Evolutionary conservation across 257 asterid genomes (phyloP), one percentile per base, ranked within the genome.

Genomic region (Przewalskia tangutica): DNA sequence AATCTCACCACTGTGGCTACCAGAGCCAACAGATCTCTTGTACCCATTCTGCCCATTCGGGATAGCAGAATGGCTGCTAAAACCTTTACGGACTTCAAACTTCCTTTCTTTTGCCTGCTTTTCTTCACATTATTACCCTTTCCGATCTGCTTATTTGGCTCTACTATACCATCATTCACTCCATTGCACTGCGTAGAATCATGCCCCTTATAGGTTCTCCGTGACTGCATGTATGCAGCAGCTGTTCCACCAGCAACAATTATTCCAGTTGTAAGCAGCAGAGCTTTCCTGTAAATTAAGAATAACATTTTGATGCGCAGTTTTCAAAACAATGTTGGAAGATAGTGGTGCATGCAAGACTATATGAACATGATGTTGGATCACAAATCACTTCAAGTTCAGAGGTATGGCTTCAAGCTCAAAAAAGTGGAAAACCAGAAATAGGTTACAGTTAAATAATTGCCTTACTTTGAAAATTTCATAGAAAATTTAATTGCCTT

Each of bases 191-290:
- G 91, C 73, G 81, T 78, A 81, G 92, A 81, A 83, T 82, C 81
- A 65, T 79, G 85, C 78, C 84, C 86, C 81, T 63, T 93, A 80
- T 63, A 38, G 79, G 83, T 87, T 68, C 81, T 94, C 83, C 93
- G 93, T 82, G 93, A 89, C 73, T 89, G 97, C 87, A 88, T 86
- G 85, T 90, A 94, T 23, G 91, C 94, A 85, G 97, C 97, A 81
- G 98, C 97, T 82, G 97, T 88, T 82, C 98, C 99, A 84, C 99
- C 97, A 80, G 94, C 99, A 51, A 92, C 94, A 51, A 90, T 89
- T 85, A 96, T 85, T 85, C 99, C 94, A 83, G 99, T 89, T 59
- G 98, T 93, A 86, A 96, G 85, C 81, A 96, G 87, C 81, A 96
- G 82, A 59, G 94, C 87, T 90, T 89, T 96, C 93, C 99, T 96